Evolutionary conservation across 441 rosid genomes (phyloP), one percentile per base, ranked within the genome.

Genomic region (Biscutella laevigata): DNA sequence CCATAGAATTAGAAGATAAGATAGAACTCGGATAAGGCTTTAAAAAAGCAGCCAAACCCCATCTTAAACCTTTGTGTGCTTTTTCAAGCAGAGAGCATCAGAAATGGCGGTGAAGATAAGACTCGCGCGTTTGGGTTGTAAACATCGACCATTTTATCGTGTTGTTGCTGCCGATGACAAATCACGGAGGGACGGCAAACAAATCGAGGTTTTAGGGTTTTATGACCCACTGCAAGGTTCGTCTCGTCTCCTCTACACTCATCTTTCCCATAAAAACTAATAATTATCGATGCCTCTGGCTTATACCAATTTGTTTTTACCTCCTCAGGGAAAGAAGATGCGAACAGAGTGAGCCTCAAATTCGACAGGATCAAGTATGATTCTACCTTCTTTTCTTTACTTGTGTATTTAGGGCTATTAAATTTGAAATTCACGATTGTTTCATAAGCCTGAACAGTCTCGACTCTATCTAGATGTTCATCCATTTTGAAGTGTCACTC

Each of bases 311-410:
- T 20, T 43, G 1, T 6, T 14, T 36, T 13, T 48, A 7, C 26
- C 5, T 22, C 3, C 53, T 27, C 63, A 85, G 84, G 84, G 56
- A 86, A 82, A 74, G 95, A 80, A 24, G 84, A 84, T 6, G 80
- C 71, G 19, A 79, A 77, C 44, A 61, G 95, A 59, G 73, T 85
- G 76, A 83, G 90, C 55, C 86, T 80, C 55, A 82, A 80, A 64
- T 85, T 78, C 57, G 86, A 82, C 40, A 77, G 86, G 67, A 74
- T 85, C 33, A 75, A 85, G 94, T 84, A 78, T 79, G 80, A 9
- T 11, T 27, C 25, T 21, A 3, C 22, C 22, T 16, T 46, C 10
- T 42, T 45, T 24, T 10, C 1, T 6, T 25, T 38, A 10, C 15
- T 5, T 32, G 1, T 22, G 7, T 35, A 5, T 14, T 11, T 28